Percentiles rank a stretch among this genome's conserved stretches.
phyloP scores from a whole-genome alignment of 163 green algal species.

The Chlamydomonas reinhardtii region DNA sequence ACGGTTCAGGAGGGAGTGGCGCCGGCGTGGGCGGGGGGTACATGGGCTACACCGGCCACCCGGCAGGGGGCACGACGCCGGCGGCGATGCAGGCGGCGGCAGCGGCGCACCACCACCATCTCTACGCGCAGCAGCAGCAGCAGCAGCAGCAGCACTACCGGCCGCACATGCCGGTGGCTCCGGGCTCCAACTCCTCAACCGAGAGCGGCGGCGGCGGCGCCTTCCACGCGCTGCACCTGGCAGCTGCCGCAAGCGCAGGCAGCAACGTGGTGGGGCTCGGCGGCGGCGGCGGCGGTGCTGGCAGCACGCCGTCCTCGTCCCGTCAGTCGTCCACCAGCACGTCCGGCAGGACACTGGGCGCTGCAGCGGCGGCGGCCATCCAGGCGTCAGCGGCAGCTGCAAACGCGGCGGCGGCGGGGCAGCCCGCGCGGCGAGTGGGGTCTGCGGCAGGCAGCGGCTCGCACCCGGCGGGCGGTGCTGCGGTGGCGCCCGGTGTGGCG shows the following conservation, averaged over 20 bases:
- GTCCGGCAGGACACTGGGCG: background rate
- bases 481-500: too few species aligned
- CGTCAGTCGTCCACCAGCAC: constrained; percentile 17
- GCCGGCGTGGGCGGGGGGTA: too few species aligned
- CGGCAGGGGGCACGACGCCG: too few species aligned
- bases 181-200: constrained; percentile 19
- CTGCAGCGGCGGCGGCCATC: background rate
- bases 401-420: background rate
- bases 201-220: constrained; percentile 8
- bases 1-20: too few species aligned
- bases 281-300: background rate
- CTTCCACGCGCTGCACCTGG: background rate
- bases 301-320: constrained; percentile 11
- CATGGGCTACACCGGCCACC: too few species aligned
- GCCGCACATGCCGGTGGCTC: too few species aligned
- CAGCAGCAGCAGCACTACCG: too few species aligned
- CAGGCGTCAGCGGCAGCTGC: background rate
- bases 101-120: background rate
- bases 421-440: too few species aligned
- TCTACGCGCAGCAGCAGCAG: background rate
- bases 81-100: background rate
- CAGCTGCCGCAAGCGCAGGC: constrained; percentile 4
- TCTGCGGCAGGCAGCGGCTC: too few species aligned
- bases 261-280: background rate
- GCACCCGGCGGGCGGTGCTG: too few species aligned